Conservation (phyloP, 2,329 filamentous ascomycete species). For the Ceratocystis cacaofunesta region DNA sequence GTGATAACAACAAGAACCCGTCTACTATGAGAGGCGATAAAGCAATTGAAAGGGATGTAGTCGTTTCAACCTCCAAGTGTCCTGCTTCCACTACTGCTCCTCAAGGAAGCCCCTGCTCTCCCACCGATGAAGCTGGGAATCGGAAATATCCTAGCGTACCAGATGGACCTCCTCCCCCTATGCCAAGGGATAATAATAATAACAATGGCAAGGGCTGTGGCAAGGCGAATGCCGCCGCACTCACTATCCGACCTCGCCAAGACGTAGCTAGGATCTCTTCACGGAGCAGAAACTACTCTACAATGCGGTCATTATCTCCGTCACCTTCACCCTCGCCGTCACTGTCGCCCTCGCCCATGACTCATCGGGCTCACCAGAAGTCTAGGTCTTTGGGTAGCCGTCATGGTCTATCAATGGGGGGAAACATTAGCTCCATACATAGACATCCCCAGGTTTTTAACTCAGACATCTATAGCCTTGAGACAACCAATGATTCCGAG, state of each 20-base stretch:
- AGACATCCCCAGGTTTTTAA: conserved; percentile 20
- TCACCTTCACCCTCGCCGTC: conserved; percentile 15
- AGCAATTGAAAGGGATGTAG: no score
- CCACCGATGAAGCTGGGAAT: neutral
- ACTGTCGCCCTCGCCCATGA: neutral
- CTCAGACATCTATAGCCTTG: conserved; percentile 46
- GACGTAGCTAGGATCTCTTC: conserved; percentile 18
- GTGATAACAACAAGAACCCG: neutral
- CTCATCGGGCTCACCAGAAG: conserved; percentile 5
- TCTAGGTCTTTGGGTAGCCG: conserved; percentile 10
- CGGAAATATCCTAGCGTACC: neutral
- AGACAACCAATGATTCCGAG: conserved; percentile 37
- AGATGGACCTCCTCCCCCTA: conserved; percentile 18
- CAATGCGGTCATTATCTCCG: conserved; percentile 4
- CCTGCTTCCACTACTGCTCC: neutral
- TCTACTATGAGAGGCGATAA: neutral
- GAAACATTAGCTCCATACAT: conserved; percentile 2
- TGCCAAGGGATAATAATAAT: conserved; percentile 19
- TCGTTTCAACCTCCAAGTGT: neutral
- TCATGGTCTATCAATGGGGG: neutral
- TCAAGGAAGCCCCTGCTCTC: neutral
- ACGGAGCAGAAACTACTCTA: conserved; percentile 13
- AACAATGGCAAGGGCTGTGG: no score
- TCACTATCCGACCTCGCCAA: conserved; percentile 7
- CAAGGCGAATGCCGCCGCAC: neutral